Evolutionary conservation across 2,329 filamentous ascomycete species (phyloP), one percentile per base, ranked within the genome.

Genomic region (Paecilomyces formosus): DNA sequence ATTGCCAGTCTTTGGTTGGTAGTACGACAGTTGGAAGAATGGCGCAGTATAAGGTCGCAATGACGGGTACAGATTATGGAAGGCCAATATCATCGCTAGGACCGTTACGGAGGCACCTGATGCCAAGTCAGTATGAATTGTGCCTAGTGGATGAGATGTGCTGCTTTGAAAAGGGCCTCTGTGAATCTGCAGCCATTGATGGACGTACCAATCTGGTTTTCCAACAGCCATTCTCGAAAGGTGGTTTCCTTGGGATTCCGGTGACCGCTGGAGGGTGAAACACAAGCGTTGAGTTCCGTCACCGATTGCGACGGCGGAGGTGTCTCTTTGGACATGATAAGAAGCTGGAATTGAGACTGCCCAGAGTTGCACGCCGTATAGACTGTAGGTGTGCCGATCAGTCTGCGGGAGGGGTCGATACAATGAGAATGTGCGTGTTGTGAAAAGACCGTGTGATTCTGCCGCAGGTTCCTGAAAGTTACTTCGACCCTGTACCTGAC

Each of bases 11-110:
- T 78, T 70, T 0, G 85, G 76, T 70, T 93, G 89, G 74, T 88
- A 87, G 78, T 97, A 94, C 59, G 90, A 92, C 59, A 97, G 83
- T 58, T 85, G 83, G 77, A 96, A 92, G 80, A 96, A 96, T 66
- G 92, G 94, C 68, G 83, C 82, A n/a, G 92, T 96, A 68, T 89
- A 86, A 56, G 83, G 79, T 63, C 90, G 85, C 54, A 92, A 85
- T 67, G 87, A 88, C 55, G 93, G 92, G 71, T 96, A 91, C 70
- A 88, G 87, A 67, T 87, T 78, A 77, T 97, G 91, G 58, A 90
- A 86, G 63, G 96, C 85, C 72, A 88, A 85, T 63, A 97, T 85
- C 64, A 95, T 86, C 58, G 90, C 85, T 63, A 97, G 80, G 59
- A 94, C 86, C 73, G 95, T 96, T 73, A 94, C 82, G 12, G 91